A percentile compares a stretch with the other conserved stretches of the same genome.
phyloP scores from a whole-genome alignment of 2,329 filamentous ascomycete species.

The Xylaria hypoxylon region DNA sequence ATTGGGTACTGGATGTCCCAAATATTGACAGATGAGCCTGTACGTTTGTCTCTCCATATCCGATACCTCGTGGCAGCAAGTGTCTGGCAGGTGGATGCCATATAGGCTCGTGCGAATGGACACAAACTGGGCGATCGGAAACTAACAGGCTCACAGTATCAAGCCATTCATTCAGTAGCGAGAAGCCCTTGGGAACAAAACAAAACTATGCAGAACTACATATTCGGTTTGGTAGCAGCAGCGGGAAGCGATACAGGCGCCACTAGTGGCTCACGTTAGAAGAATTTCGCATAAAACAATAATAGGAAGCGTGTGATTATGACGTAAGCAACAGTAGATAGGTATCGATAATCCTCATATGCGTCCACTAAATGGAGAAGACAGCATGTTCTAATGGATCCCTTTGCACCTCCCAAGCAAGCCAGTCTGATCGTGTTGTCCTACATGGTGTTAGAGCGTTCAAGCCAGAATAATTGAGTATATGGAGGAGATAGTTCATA shows the following conservation, averaged over 20 bases:
- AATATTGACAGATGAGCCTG: conserved; percentile 36
- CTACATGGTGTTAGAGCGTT: conserved; percentile 59
- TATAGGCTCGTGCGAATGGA: background rate
- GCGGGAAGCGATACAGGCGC: conserved; percentile 35
- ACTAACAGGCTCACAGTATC: conserved; percentile 27
- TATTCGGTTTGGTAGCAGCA: background rate
- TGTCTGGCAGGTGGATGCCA: background rate
- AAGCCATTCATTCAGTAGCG: conserved; percentile 32
- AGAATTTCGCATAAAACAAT: conserved; percentile 1
- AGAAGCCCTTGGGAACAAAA: background rate
- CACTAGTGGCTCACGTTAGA: conserved; percentile 36
- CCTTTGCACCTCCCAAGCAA: conserved; percentile 90
- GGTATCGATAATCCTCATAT: conserved; percentile 4
- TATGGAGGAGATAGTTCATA: conserved; percentile 60
- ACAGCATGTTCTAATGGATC: conserved; percentile 74
- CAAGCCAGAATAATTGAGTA: background rate
- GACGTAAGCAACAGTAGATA: conserved; percentile 2
- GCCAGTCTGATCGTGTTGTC: conserved; percentile 96
- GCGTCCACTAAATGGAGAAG: conserved; percentile 64
- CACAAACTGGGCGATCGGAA: background rate
- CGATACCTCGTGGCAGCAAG: background rate
- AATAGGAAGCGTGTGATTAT: background rate
- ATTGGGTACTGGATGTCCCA: conserved; percentile 36
- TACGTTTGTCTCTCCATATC: conserved; percentile 4
- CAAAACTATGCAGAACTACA: background rate